phyloP scores from a whole-genome alignment of 495 filamentous ascomycete genomes.

The Sordaria brevicollis region DNA sequence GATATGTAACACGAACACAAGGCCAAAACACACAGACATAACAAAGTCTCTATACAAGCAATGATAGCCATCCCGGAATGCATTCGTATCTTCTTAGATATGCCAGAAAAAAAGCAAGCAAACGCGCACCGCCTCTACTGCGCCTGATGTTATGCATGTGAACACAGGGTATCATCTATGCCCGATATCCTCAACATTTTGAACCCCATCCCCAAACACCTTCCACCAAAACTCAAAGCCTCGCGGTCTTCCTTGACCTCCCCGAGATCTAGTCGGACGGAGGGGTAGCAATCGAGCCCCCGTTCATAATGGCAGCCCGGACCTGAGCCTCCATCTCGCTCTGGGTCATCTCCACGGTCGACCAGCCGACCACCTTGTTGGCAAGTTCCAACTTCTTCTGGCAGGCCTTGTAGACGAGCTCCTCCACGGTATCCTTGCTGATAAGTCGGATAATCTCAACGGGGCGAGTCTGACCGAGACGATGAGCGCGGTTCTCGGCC shows the following conservation, averaged over 20 bases:
- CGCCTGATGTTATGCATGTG: not conserved
- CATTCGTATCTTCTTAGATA: not conserved
- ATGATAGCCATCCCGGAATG: not conserved
- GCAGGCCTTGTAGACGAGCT: slow-evolving; percentile 81
- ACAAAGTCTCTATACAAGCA: not conserved
- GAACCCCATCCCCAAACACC: not conserved
- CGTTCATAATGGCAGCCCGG: slow-evolving; percentile 10
- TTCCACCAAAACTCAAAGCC: not conserved
- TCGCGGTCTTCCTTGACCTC: not conserved
- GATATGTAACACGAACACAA: not conserved
- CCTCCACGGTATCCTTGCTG: slow-evolving; percentile 76
- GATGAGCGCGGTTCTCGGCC: slow-evolving; percentile 91
- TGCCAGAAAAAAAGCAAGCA: not conserved
- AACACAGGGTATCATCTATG: not conserved
- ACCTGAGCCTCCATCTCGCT: slow-evolving; percentile 22
- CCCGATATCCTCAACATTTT: not conserved
- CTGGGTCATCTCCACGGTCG: slow-evolving; percentile 17
- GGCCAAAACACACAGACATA: not conserved
- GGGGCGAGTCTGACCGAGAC: slow-evolving; percentile 79
- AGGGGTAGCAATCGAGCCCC: slow-evolving; percentile 2
- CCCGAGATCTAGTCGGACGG: slow-evolving; percentile 1
- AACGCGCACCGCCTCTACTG: not conserved
- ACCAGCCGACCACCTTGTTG: slow-evolving; percentile 51
- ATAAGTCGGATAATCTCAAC: slow-evolving; percentile 81
- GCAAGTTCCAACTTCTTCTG: slow-evolving; percentile 90